phyloP scores from a whole-genome alignment of 305 asterid genomes.

The Petunia hybrid region DNA sequence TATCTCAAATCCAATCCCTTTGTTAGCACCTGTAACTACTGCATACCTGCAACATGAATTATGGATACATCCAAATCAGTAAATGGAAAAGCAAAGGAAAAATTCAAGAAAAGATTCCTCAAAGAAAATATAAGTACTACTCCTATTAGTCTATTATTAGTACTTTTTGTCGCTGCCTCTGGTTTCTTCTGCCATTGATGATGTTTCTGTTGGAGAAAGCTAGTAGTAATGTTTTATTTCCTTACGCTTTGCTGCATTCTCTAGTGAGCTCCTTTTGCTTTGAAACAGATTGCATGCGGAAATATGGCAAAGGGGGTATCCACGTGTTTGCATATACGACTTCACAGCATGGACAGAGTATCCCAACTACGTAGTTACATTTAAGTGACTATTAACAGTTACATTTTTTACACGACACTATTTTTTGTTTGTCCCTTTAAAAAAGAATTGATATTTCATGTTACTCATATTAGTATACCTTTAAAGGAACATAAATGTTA shows the following conservation, averaged over 20 bases:
- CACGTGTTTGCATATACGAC: slow-evolving; percentile 9
- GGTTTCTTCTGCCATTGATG: slow-evolving; percentile 9
- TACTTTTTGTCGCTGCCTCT: not conserved
- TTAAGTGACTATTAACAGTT: too few relatives aligned
- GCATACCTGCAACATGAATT: slow-evolving; percentile 46
- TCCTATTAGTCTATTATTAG: not conserved
- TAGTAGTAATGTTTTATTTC: not conserved
- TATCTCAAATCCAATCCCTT: slow-evolving; percentile 60
- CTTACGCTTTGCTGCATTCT: not conserved
- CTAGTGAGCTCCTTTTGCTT: not conserved
- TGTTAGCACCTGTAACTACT: slow-evolving; percentile 61
- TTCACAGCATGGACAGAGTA: not conserved
- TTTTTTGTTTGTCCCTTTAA: too few relatives aligned
- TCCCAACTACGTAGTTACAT: too few relatives aligned
- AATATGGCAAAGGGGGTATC: not conserved
- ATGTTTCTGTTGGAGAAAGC: not conserved
- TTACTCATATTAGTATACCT: too few relatives aligned
- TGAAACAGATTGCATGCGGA: not conserved
- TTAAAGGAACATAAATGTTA: too few relatives aligned
- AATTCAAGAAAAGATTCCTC: not conserved
- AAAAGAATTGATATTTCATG: too few relatives aligned
- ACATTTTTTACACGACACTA: too few relatives aligned
- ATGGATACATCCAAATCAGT: not conserved
- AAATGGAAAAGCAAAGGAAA: not conserved
- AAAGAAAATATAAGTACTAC: too few relatives aligned